phyloP scores from a whole-genome alignment of 2,329 filamentous ascomycete species.

The Ophiocordyceps unilateralis region DNA sequence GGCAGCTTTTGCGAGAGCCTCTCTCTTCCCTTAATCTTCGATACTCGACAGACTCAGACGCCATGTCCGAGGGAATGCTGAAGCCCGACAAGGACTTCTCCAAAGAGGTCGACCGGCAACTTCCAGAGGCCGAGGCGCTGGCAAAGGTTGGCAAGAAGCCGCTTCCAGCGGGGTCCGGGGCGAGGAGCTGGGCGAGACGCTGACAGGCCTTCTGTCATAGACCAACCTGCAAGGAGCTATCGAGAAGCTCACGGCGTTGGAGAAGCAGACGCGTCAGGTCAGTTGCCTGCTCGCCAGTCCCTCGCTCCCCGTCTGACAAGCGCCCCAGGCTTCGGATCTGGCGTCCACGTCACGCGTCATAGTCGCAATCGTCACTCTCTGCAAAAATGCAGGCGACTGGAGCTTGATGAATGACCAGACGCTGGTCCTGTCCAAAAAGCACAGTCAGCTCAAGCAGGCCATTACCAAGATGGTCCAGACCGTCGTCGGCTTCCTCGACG shows the following conservation, averaged over 20 bases:
- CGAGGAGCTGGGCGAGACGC: neutral
- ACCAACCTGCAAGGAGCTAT: conserved; percentile 71
- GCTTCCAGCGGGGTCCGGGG: neutral
- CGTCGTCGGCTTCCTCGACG: conserved; percentile 81
- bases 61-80: conserved; percentile 66
- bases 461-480: conserved; percentile 98
- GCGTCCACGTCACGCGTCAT: conserved; percentile 84
- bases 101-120: conserved; percentile 83
- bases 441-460: conserved; percentile 98
- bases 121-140: conserved; percentile 79
- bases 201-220: conserved; percentile 19
- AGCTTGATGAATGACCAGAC: conserved; percentile 92
- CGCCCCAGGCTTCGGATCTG: conserved; percentile 72
- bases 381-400: conserved; percentile 89
- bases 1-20: neutral
- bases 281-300: neutral
- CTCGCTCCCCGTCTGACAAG: conserved; percentile 2
- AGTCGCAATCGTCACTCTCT: conserved; percentile 78
- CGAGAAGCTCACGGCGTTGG: conserved; percentile 78
- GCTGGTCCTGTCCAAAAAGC: conserved; percentile 92
- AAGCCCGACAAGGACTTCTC: conserved; percentile 99
- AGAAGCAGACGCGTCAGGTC: conserved; percentile 97
- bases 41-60: neutral
- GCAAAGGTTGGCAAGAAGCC: conserved; percentile 47
- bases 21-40: neutral